Base-by-base conservation (phyloP, 2,329 filamentous ascomycete genomes). In the Aspergillus tamarii region DNA sequence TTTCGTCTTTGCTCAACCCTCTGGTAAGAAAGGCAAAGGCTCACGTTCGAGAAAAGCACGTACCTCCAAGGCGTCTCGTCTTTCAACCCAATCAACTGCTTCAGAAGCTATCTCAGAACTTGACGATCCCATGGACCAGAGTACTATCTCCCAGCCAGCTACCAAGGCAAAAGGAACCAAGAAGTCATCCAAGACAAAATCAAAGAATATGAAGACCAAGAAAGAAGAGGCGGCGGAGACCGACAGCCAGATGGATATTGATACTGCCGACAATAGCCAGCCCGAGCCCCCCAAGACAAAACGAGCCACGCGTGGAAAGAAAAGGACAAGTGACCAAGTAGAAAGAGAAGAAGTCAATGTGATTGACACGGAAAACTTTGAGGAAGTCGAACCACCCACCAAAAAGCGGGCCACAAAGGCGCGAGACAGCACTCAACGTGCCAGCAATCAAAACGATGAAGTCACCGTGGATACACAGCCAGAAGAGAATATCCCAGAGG, bases 51-150 rank as follows among this genome's bases (percentile, higher is more conserved):
- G 84, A 77, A 81, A 90, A 83, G 74, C 79, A 73, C 76, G 86
- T 66, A 77, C 83, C 52, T 95, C 92, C 26, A 94, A 93, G 74
- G 83, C 85, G 10, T 91, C 91, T 4, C 87, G 91, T 39, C 74
- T 84, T n/a, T 87, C 85, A 23, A 83, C 80, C 9, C 84, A 86
- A 66, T 85, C 83, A n/a, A 77, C 78, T 26, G 71, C 77, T 48
- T 83, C 83, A 2, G 83, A 84, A 69, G 76, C 76, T 12, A 74
- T 79, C 6, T 71, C 78, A 26, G 81, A 80, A 28, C 55, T 79
- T 26, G 80, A 83, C 32, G 80, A 89, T 80, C 64, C 80, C 78
- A 62, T 91, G 84, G 70, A 88, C 79, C 72, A 87, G 80, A 85
- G 86, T 81, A 69, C 85, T 79, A 72, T 87, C 75, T 69, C 84